A percentile compares a stretch with the other conserved stretches of the same genome.
Conservation (phyloP, 2,329 filamentous ascomycete genomes). For the Monosporascus sp. region DNA sequence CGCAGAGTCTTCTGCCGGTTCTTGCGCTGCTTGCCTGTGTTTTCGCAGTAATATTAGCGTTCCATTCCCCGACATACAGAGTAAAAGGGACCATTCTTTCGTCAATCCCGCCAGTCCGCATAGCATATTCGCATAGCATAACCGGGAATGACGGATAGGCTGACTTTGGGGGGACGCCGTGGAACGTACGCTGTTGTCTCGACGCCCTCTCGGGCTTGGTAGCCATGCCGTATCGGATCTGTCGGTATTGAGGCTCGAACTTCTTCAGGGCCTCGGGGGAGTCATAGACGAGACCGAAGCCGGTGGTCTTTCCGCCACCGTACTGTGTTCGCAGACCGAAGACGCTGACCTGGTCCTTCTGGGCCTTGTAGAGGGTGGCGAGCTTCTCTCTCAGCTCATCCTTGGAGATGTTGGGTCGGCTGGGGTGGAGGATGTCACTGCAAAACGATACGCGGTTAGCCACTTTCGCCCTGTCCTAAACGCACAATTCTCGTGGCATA, state of each 20-base stretch:
- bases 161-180: conserved; percentile 1
- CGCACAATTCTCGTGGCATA: not conserved
- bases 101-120: not conserved
- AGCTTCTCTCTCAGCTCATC: conserved; percentile 96
- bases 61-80: conserved; percentile 1
- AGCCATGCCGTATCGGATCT: conserved; percentile 87
- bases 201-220: conserved; percentile 94
- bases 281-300: conserved; percentile 98
- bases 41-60: conserved; percentile 5
- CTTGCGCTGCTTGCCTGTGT: conserved; percentile 98
- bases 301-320: conserved; percentile 99
- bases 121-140: not conserved
- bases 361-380: conserved; percentile 92
- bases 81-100: not conserved
- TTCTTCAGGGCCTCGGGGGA: conserved; percentile 98
- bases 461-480: not conserved
- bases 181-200: conserved; percentile 95
- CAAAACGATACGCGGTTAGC: conserved; percentile 5
- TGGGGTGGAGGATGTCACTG: conserved; percentile 99
- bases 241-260: conserved; percentile 98
- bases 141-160: not conserved
- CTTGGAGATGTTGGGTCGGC: conserved; percentile 98
- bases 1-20: conserved; percentile 99
- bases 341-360: conserved; percentile 95
- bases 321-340: conserved; percentile 98